A percentile compares a stretch with the other conserved stretches of the same genome.
Evolutionary conservation across 257 asterid species (phyloP).

Genomic region (Primulina eburnea): DNA sequence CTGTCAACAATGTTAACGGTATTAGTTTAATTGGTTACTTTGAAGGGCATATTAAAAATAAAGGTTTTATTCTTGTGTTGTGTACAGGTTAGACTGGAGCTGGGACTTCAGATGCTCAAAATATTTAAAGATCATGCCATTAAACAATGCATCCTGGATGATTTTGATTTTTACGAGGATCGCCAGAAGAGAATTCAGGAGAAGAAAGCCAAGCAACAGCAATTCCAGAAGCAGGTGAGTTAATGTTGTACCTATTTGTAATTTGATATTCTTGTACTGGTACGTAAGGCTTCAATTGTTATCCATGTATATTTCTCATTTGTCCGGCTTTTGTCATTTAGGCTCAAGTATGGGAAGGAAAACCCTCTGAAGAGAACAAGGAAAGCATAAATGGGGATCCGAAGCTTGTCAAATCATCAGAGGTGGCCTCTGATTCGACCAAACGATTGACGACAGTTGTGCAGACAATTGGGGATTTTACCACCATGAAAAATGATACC

Average conservation of each 20-base stretch:
- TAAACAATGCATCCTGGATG: constrained; percentile 59
- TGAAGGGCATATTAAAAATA: neutral
- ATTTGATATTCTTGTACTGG: neutral
- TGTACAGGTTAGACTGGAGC: constrained; percentile 53
- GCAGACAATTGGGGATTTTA: constrained; percentile 24
- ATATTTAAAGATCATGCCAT: constrained; percentile 56
- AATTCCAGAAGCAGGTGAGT: constrained; percentile 39
- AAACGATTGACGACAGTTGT: constrained; percentile 20
- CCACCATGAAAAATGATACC: neutral
- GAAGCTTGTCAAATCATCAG: constrained; percentile 29
- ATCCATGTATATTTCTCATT: neutral
- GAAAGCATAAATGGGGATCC: constrained; percentile 33
- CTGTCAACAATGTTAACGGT: neutral
- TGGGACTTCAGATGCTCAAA: constrained; percentile 56
- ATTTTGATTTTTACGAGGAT: constrained; percentile 73
- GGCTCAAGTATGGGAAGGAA: constrained; percentile 53
- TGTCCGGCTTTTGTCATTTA: neutral
- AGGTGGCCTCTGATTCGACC: constrained; percentile 23
- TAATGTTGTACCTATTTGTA: neutral
- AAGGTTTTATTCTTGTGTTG: neutral
- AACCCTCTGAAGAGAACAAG: constrained; percentile 35
- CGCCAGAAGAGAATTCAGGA: constrained; percentile 61
- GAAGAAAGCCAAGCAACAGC: constrained; percentile 50
- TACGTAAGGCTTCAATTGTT: neutral
- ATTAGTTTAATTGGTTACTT: neutral